Evolutionary conservation across 1,284 basidiomycete genomes (phyloP).

Genomic region (Rhodotorula sp.): DNA sequence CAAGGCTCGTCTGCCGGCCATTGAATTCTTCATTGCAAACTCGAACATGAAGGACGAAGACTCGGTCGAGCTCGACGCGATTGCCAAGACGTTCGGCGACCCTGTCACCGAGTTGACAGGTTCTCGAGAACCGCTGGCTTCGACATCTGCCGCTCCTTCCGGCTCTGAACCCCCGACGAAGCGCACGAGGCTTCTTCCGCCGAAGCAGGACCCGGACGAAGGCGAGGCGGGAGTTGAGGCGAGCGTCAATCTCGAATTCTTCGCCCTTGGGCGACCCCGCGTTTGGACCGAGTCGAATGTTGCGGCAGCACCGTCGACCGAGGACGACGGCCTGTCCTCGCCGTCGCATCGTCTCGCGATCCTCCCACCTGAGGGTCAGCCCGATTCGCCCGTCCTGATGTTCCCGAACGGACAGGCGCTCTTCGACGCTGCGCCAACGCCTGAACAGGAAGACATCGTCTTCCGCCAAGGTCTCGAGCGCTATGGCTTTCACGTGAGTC

Average conservation of each 20-base stretch:
- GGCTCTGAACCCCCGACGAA: constrained; percentile 11
- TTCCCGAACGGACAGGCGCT: constrained; percentile 26
- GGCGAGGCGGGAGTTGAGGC: constrained; percentile 29
- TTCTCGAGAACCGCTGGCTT: neutral
- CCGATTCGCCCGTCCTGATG: constrained; percentile 11
- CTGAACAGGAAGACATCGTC: constrained; percentile 19
- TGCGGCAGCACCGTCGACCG: neutral
- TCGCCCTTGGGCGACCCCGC: constrained; percentile 27
- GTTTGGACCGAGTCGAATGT: constrained; percentile 17
- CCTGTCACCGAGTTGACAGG: constrained; percentile 11
- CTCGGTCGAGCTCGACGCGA: constrained; percentile 15
- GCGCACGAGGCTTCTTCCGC: neutral
- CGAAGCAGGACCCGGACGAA: constrained; percentile 20
- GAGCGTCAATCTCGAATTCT: constrained; percentile 34
- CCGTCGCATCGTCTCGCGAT: constrained; percentile 14
- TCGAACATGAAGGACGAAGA: constrained; percentile 11
- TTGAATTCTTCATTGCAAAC: constrained; percentile 37
- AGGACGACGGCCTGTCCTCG: neutral
- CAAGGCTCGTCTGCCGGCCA: constrained; percentile 28
- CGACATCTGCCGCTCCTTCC: neutral
- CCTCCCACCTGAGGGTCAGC: neutral
- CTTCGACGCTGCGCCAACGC: constrained; percentile 11
- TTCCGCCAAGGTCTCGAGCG: constrained; percentile 16
- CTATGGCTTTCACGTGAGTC: constrained; percentile 32
- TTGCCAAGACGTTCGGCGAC: constrained; percentile 26